These are phyloP conservation scores for Emmonsia crescens DNA, from an alignment of 2,329 filamentous ascomycete genomes.

Conservation along the genomic window DNA sequence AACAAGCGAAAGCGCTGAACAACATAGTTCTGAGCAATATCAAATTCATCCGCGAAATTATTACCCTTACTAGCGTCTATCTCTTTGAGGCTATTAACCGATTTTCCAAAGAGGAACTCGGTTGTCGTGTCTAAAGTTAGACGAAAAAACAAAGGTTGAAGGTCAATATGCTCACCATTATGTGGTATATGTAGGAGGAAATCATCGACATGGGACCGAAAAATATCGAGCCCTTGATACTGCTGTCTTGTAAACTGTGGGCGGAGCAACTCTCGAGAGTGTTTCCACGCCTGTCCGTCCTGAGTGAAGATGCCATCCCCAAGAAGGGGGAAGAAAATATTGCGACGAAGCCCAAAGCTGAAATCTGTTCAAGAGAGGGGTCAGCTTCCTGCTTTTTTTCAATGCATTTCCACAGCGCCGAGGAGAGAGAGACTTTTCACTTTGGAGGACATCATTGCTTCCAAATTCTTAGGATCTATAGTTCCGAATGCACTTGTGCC, in stretches of 20 bases:
- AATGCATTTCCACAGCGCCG: too few relatives aligned
- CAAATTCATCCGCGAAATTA: conserved; percentile 9
- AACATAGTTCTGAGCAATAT: conserved; percentile 34
- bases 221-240: conserved; percentile 65
- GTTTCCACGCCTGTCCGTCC: conserved; percentile 61
- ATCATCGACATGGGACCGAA: conserved; percentile 60
- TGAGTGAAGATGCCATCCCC: conserved; percentile 61
- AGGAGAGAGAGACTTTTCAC: conserved; percentile 6
- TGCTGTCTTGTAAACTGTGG: conserved; percentile 72
- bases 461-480: conserved; percentile 19
- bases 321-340: conserved; percentile 23
- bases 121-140: conserved; percentile 69
- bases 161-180: conserved; percentile 28
- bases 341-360: conserved; percentile 6
- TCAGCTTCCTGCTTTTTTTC: not conserved
- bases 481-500: conserved; percentile 19
- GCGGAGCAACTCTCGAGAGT: conserved; percentile 59
- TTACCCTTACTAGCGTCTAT: conserved; percentile 24
- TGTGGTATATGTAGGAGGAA: conserved; percentile 55
- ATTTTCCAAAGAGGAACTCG: conserved; percentile 64
- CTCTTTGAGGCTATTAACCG: conserved; percentile 48
- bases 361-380: conserved; percentile 5
- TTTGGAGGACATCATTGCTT: conserved; percentile 18
- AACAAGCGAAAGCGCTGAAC: too few relatives aligned
- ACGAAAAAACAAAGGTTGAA: conserved; percentile 27